Evolutionary conservation across 306 rosid species (phyloP).

Genomic region (Glycine soja): DNA sequence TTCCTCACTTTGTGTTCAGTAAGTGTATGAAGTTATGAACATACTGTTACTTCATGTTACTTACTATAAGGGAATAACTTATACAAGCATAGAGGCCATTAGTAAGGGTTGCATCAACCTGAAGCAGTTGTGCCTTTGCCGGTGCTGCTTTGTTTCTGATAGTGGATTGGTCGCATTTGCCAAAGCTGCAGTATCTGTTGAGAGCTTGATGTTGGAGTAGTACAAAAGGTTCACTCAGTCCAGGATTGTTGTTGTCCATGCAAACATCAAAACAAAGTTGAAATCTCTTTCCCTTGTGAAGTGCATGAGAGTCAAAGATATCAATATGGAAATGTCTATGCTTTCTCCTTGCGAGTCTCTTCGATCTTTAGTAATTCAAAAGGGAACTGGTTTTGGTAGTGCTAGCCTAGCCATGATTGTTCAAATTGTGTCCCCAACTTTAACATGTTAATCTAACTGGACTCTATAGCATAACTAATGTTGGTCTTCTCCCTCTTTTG

Average conservation of each 20-base stretch:
- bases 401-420: slow-evolving; percentile 75
- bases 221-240: slow-evolving; percentile 74
- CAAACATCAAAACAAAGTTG: slow-evolving; percentile 66
- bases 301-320: no score
- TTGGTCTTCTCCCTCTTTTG: slow-evolving; percentile 76
- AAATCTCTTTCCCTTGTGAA: no score
- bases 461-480: slow-evolving; percentile 79
- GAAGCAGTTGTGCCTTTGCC: no score
- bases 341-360: no score
- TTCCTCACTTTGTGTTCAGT: background rate
- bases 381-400: slow-evolving; percentile 81
- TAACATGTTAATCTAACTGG: slow-evolving; percentile 76
- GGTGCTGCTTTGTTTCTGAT: no score
- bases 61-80: no score
- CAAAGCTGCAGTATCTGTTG: no score
- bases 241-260: slow-evolving; percentile 68
- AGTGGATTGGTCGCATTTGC: no score
- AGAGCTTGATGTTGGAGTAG: slow-evolving; percentile 90
- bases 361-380: slow-evolving; percentile 63
- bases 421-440: slow-evolving; percentile 77
- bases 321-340: no score
- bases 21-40: background rate
- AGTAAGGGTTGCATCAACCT: no score
- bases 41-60: no score
- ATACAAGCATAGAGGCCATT: no score